Evolutionary conservation across 345 rosid species (phyloP).

Genomic region (Corchorus olitorius): DNA sequence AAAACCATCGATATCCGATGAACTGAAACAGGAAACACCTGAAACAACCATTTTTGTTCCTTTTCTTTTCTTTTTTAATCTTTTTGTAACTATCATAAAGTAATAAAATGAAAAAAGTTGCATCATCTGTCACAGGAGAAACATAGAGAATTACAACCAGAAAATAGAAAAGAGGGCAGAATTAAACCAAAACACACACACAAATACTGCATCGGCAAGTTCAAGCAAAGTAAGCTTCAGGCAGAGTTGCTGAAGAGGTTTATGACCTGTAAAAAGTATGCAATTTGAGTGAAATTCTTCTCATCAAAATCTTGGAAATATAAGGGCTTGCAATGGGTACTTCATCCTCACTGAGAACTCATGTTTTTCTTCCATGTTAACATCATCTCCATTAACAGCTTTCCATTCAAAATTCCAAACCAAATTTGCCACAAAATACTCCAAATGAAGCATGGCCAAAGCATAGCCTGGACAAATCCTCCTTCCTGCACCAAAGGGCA

Average conservation of each 20-base stretch:
- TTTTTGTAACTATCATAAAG: too few relatives aligned
- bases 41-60: too few relatives aligned
- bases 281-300: too few relatives aligned
- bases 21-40: too few relatives aligned
- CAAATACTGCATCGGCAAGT: background rate
- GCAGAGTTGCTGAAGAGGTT: background rate
- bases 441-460: conserved; percentile 39
- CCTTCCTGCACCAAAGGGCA: conserved; percentile 22
- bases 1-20: too few relatives aligned
- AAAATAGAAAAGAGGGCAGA: too few relatives aligned
- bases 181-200: too few relatives aligned
- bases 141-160: too few relatives aligned
- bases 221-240: background rate
- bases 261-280: background rate
- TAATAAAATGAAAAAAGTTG: too few relatives aligned
- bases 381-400: conserved; percentile 23
- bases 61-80: too few relatives aligned
- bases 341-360: conserved; percentile 34
- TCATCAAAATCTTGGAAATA: conserved; percentile 14
- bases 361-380: conserved; percentile 27
- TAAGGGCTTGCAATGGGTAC: conserved; percentile 4
- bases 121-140: too few relatives aligned
- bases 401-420: conserved; percentile 41
- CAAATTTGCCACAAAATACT: conserved; percentile 45
- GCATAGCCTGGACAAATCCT: conserved; percentile 44